Base-by-base conservation (phyloP, 495 filamentous ascomycete species). In the Xylaria grammica region DNA sequence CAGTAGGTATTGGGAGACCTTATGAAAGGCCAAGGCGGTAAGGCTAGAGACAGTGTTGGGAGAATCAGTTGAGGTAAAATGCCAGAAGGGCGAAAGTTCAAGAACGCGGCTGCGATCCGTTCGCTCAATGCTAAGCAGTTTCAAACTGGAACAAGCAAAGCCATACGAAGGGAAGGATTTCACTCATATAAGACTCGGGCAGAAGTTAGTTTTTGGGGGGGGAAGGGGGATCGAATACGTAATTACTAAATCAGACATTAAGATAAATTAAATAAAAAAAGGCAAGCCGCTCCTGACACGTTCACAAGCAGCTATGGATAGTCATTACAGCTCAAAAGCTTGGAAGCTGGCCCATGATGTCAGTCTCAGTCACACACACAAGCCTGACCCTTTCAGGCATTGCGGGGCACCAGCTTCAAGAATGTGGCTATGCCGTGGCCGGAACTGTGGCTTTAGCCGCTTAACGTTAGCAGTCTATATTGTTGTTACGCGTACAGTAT, bases 321-420 rank as follows among this genome's bases (percentile, higher is more conserved):
- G 4, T 19, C 24, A 32, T 26, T 10, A 9, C 19, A 36, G 29
- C 46, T 38, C 29, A 30, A 52, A 42, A 62, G 32, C 59, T 62
- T 42, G 49, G 32, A 62, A 62, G 48, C 32, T n/a, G 30, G 11
- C 56, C 54, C 48, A 59, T 59, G 56, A 59, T 48, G 56, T 59
- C 56, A 58, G 34, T 24, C 40, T 46, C 10, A 34, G 4, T 51
- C n/a, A 4, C 30, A 13, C 30, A 13, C 20, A 15, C 26, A 32
- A 4, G 40, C 11, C 26, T 19, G 17, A 42, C 13, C 20, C 42
- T 22, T 49, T 38, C 17, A 29, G 34, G 2, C 10, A 4, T 52
- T 52, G 24, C 19, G 53, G 36, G 53, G 53, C 22, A 29, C 53
- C n/a, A 38, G 53, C 34, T 56, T n/a, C n/a, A 4, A 19, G 6